A percentile compares a stretch with the other conserved stretches of the same genome.
phyloP scores from a whole-genome alignment of 768 basidiomycete species.

The Rubroboletus satanas region DNA sequence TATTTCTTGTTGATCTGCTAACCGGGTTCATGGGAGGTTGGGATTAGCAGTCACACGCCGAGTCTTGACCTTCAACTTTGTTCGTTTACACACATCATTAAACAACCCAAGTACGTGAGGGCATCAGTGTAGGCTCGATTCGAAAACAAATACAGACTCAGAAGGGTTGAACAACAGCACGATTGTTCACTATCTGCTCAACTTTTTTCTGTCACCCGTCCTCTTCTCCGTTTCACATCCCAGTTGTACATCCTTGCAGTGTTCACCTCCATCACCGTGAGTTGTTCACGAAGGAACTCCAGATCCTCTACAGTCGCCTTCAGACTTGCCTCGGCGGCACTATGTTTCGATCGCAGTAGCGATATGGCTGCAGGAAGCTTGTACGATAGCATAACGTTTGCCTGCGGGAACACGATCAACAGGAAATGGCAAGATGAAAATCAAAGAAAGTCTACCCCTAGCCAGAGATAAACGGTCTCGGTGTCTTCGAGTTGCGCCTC shows the following conservation, averaged over 20 bases:
- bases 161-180: not conserved
- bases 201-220: slow-evolving; percentile 37
- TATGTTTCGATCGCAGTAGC: slow-evolving; percentile 72
- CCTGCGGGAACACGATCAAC: slow-evolving; percentile 45
- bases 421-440: not conserved
- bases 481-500: slow-evolving; percentile 85
- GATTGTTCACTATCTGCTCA: slow-evolving; percentile 6
- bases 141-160: not conserved
- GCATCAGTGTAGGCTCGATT: not conserved
- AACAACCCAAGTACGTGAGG: too few species aligned
- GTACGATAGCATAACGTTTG: slow-evolving; percentile 97
- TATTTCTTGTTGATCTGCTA: not conserved
- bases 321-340: slow-evolving; percentile 62
- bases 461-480: slow-evolving; percentile 91
- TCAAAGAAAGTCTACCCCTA: slow-evolving; percentile 64
- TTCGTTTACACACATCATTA: too few species aligned
- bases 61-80: too few species aligned
- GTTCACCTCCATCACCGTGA: slow-evolving; percentile 95
- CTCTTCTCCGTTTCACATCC: slow-evolving; percentile 83
- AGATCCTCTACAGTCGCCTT: slow-evolving; percentile 78
- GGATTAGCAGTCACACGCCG: too few species aligned
- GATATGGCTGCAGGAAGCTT: slow-evolving; percentile 72
- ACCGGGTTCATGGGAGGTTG: too few species aligned
- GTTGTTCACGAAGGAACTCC: slow-evolving; percentile 89
- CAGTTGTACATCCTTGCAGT: slow-evolving; percentile 95